Percentiles rank a stretch among this genome's conserved stretches.
Evolutionary conservation across 257 asterid genomes (phyloP).

Genomic region (Cruciata laevipes): DNA sequence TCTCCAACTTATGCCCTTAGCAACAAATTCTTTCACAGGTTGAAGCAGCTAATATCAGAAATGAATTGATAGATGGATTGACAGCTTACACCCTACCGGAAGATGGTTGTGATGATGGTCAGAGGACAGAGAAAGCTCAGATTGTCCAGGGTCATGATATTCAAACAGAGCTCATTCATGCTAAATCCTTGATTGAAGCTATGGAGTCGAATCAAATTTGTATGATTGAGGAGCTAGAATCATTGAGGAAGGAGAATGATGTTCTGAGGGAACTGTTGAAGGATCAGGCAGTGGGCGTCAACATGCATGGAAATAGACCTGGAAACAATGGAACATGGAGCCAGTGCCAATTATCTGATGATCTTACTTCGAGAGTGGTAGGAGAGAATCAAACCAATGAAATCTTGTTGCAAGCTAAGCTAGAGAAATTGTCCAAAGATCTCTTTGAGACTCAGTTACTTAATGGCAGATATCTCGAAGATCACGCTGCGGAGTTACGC

Average conservation of each 20-base stretch:
- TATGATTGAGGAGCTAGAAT: slow-evolving; percentile 42
- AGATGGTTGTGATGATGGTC: slow-evolving; percentile 24
- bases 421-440: slow-evolving; percentile 42
- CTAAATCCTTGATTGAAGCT: slow-evolving; percentile 37
- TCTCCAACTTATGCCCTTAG: background rate
- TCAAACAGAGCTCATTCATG: slow-evolving; percentile 44
- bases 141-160: slow-evolving; percentile 29
- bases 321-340: slow-evolving; percentile 1
- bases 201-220: slow-evolving; percentile 46
- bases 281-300: slow-evolving; percentile 20
- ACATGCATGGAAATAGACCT: slow-evolving; percentile 10
- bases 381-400: slow-evolving; percentile 24
- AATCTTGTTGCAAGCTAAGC: slow-evolving; percentile 40
- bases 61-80: slow-evolving; percentile 21
- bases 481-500: slow-evolving; percentile 32
- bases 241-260: slow-evolving; percentile 35
- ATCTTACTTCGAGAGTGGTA: background rate
- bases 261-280: slow-evolving; percentile 29
- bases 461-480: slow-evolving; percentile 35
- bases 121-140: slow-evolving; percentile 16
- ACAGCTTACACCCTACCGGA: background rate
- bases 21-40: slow-evolving; percentile 14
- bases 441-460: slow-evolving; percentile 39
- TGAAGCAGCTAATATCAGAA: slow-evolving; percentile 21
- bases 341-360: background rate